Percentiles rank a stretch among this genome's conserved stretches.
These are phyloP conservation scores for Alternaria incomplexa DNA, from an alignment of 2,329 filamentous ascomycete species.

Conservation along the genomic window DNA sequence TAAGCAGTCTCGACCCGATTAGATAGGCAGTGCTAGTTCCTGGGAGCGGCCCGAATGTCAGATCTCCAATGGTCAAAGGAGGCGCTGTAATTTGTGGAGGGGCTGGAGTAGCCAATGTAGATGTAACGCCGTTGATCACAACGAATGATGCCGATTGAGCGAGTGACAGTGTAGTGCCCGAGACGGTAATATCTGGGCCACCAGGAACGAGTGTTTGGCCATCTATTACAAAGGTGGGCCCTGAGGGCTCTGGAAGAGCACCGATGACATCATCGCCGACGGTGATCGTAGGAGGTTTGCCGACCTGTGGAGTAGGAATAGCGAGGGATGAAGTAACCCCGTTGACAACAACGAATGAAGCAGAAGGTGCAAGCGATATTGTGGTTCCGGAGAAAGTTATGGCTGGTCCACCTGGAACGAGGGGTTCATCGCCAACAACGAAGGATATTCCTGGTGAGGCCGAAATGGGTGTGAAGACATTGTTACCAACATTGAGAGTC, in stretches of 20 bases:
- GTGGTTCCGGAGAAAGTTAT: constrained; percentile 42
- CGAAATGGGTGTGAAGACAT: constrained; percentile 30
- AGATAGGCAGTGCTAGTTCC: constrained; percentile 44
- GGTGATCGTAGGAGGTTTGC: constrained; percentile 27
- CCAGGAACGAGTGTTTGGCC: constrained; percentile 47
- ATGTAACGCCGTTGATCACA: constrained; percentile 43
- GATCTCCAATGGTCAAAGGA: constrained; percentile 39
- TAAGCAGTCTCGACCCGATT: constrained; percentile 47
- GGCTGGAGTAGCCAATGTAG: constrained; percentile 39
- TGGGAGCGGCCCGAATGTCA: constrained; percentile 34
- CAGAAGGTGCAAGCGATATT: constrained; percentile 36
- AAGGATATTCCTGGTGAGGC: constrained; percentile 42
- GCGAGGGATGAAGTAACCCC: constrained; percentile 43
- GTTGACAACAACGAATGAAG: constrained; percentile 38
- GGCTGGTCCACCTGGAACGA: constrained; percentile 41
- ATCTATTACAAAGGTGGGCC: constrained; percentile 39
- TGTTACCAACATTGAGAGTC: constrained; percentile 37
- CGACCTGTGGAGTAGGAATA: constrained; percentile 18
- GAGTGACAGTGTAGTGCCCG: constrained; percentile 44
- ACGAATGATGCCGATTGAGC: constrained; percentile 36
- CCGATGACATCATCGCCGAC: constrained; percentile 25
- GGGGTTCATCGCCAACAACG: constrained; percentile 45
- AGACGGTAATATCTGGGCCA: constrained; percentile 42
- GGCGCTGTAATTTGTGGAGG: constrained; percentile 31
- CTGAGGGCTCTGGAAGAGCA: constrained; percentile 11